phyloP scores from a whole-genome alignment of 2,329 filamentous ascomycete species.

The Curvularia sp. region DNA sequence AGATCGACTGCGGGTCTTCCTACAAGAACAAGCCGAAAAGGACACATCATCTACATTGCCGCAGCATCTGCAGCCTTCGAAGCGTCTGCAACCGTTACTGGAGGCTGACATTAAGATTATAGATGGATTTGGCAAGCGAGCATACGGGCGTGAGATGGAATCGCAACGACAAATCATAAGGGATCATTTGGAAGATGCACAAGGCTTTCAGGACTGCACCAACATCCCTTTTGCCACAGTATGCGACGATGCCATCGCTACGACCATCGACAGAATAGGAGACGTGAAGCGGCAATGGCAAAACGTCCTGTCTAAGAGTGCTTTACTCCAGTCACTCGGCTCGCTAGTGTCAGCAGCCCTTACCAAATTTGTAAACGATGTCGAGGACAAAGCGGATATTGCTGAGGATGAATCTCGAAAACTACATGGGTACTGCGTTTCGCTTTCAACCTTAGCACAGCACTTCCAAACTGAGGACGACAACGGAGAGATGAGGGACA shows the following conservation, averaged over 20 bases:
- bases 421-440: conserved; percentile 64
- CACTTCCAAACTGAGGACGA: conserved; percentile 61
- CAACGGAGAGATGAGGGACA: conserved; percentile 54
- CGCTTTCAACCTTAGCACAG: conserved; percentile 62
- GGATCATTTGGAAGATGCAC: conserved; percentile 68
- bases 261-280: conserved; percentile 64
- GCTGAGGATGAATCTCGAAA: conserved; percentile 68
- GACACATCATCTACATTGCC: conserved; percentile 43
- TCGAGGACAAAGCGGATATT: conserved; percentile 70
- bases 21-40: conserved; percentile 53
- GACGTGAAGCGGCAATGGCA: conserved; percentile 65
- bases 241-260: conserved; percentile 66
- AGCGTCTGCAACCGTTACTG: conserved; percentile 58
- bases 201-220: conserved; percentile 68
- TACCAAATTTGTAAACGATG: conserved; percentile 66
- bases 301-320: conserved; percentile 65
- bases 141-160: conserved; percentile 71
- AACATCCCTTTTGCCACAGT: conserved; percentile 65
- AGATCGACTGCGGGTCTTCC: conserved; percentile 60
- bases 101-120: conserved; percentile 63
- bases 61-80: conserved; percentile 42
- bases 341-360: conserved; percentile 65
- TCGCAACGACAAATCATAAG: conserved; percentile 67
- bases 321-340: conserved; percentile 67
- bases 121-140: conserved; percentile 65